phyloP scores from a whole-genome alignment of 2,329 filamentous ascomycete species.

The Cladophialophora psammophila region DNA sequence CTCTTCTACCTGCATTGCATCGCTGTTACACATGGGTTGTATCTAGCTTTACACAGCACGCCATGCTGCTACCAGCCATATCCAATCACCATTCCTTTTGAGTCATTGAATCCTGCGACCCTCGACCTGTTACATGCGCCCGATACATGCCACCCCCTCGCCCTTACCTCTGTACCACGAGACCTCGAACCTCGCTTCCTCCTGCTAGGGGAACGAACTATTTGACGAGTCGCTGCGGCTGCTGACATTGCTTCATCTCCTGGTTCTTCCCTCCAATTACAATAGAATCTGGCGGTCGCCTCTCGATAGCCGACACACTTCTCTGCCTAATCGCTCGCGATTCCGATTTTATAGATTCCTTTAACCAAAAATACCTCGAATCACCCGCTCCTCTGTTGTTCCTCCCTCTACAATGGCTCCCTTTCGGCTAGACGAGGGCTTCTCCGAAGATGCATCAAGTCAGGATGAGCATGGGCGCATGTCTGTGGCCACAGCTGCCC shows the following conservation, averaged over 20 bases:
- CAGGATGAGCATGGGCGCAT: conserved; percentile 50
- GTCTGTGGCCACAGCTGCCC: conserved; percentile 49
- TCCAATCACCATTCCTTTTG: not conserved
- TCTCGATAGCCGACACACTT: not conserved
- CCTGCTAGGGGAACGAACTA: not conserved
- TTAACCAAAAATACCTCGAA: conserved; percentile 14
- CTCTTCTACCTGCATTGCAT: not conserved
- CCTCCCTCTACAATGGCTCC: conserved; percentile 41
- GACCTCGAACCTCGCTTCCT: not conserved
- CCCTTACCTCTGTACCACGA: conserved; percentile 1
- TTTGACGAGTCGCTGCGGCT: not conserved
- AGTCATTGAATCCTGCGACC: conserved; percentile 9
- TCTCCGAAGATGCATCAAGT: conserved; percentile 72
- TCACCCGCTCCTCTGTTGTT: conserved; percentile 14
- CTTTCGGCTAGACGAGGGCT: conserved; percentile 80
- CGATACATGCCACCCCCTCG: not conserved
- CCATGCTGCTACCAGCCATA: not conserved
- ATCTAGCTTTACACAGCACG: not conserved
- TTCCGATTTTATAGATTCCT: conserved; percentile 20
- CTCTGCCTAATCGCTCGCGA: not conserved
- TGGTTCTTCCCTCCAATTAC: not conserved
- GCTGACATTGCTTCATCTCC: not conserved
- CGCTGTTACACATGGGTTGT: not conserved
- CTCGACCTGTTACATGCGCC: not conserved
- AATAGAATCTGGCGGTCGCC: not conserved